Conservation (phyloP, 805 yeast genomes). For the Barnettozyma pratensis region DNA sequence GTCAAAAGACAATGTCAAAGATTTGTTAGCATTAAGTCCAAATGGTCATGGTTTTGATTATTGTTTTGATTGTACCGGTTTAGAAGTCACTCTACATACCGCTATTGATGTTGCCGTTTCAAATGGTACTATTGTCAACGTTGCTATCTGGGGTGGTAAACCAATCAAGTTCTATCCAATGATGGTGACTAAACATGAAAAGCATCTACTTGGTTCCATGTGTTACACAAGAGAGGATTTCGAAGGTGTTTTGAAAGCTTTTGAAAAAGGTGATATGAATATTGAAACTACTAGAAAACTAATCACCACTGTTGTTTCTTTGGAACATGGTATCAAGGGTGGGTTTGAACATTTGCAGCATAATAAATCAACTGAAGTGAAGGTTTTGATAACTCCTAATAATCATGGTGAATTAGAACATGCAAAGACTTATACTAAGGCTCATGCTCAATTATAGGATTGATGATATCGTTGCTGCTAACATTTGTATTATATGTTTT, state of each 20-base stretch:
- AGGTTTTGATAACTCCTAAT: slow-evolving; percentile 48
- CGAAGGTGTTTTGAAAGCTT: slow-evolving; percentile 47
- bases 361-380: slow-evolving; percentile 52
- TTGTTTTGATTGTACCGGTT: slow-evolving; percentile 51
- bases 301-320: slow-evolving; percentile 48
- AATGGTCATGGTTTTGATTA: slow-evolving; percentile 42
- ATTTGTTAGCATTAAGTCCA: slow-evolving; percentile 34
- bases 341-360: slow-evolving; percentile 48
- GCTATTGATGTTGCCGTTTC: slow-evolving; percentile 45
- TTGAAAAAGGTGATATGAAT: slow-evolving; percentile 41
- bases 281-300: slow-evolving; percentile 38
- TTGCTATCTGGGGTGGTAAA: slow-evolving; percentile 59
- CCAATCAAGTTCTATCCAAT: slow-evolving; percentile 48
- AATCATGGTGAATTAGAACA: slow-evolving; percentile 30
- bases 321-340: slow-evolving; percentile 46
- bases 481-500: background rate
- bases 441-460: background rate
- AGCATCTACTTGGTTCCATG: slow-evolving; percentile 53
- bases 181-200: slow-evolving; percentile 52
- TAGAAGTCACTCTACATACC: slow-evolving; percentile 47
- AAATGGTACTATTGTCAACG: slow-evolving; percentile 55
- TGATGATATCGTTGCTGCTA: too few species aligned
- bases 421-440: slow-evolving; percentile 14
- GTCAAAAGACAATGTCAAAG: slow-evolving; percentile 31
- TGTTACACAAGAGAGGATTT: slow-evolving; percentile 56